phyloP scores from a whole-genome alignment of 2,329 filamentous ascomycete genomes.

The Fusarium sp. region DNA sequence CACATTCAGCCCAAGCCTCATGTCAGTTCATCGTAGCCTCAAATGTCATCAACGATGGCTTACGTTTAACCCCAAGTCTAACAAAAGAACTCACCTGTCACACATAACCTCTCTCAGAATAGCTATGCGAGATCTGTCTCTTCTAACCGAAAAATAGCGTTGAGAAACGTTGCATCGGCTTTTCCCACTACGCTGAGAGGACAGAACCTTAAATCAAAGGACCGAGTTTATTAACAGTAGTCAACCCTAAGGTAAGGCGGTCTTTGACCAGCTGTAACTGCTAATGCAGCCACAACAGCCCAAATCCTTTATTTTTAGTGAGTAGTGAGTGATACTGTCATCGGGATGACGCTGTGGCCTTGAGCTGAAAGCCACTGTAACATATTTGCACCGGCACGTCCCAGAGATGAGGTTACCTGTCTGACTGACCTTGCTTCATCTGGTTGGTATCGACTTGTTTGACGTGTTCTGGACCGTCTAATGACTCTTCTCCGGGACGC shows the following conservation, averaged over 20 bases:
- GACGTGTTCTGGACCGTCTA: neutral
- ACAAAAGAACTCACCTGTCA: conserved; percentile 1
- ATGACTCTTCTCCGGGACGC: neutral
- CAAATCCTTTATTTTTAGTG: conserved; percentile 20
- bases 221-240: conserved; percentile 1
- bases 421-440: neutral
- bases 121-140: conserved; percentile 13
- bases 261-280: conserved; percentile 2
- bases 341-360: conserved; percentile 20
- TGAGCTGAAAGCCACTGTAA: conserved; percentile 12
- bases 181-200: conserved; percentile 2
- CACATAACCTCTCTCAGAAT: conserved; percentile 1
- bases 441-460: neutral
- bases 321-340: neutral
- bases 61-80: neutral
- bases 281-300: conserved; percentile 19
- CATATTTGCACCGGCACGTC: conserved; percentile 7
- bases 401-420: conserved; percentile 6
- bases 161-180: conserved; percentile 31
- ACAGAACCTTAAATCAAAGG: conserved; percentile 12
- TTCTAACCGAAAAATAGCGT: conserved; percentile 8
- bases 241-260: neutral
- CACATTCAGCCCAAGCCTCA: neutral
- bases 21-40: neutral
- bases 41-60: neutral